A percentile compares a stretch with the other conserved stretches of the same genome.
These are phyloP conservation scores for Penicillium angulare DNA, from an alignment of 495 filamentous ascomycete species.

Conservation along the genomic window DNA sequence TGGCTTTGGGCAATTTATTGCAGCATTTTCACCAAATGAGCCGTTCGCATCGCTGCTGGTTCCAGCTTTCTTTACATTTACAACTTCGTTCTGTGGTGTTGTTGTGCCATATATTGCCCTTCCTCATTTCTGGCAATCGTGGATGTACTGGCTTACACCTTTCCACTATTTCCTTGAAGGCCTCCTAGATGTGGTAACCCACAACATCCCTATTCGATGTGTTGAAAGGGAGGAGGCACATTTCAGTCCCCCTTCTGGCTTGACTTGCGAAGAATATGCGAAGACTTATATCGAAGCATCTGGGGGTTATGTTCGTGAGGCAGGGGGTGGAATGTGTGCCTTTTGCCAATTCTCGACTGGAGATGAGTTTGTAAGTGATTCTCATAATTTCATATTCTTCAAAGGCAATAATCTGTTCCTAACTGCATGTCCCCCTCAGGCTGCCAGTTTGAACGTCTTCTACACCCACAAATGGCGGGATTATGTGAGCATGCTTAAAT, in stretches of 20 bases:
- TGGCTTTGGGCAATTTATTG: conserved; percentile 73
- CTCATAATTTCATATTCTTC: not conserved
- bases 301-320: conserved; percentile 53
- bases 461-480: conserved; percentile 61
- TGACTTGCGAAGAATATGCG: conserved; percentile 54
- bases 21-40: conserved; percentile 69
- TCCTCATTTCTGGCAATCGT: conserved; percentile 60
- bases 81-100: conserved; percentile 63
- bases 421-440: conserved; percentile 23
- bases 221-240: conserved; percentile 53
- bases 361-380: conserved; percentile 50
- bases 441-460: conserved; percentile 44
- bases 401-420: not conserved
- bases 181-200: conserved; percentile 52
- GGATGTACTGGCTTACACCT: conserved; percentile 68
- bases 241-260: conserved; percentile 51
- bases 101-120: conserved; percentile 55
- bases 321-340: conserved; percentile 47
- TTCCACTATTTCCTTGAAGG: conserved; percentile 63
- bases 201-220: conserved; percentile 56
- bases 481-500: conserved; percentile 44
- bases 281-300: conserved; percentile 37
- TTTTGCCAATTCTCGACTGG: conserved; percentile 61
- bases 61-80: conserved; percentile 63
- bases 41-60: conserved; percentile 68